phyloP scores from a whole-genome alignment of 345 rosid species.

The Linum tenue region DNA sequence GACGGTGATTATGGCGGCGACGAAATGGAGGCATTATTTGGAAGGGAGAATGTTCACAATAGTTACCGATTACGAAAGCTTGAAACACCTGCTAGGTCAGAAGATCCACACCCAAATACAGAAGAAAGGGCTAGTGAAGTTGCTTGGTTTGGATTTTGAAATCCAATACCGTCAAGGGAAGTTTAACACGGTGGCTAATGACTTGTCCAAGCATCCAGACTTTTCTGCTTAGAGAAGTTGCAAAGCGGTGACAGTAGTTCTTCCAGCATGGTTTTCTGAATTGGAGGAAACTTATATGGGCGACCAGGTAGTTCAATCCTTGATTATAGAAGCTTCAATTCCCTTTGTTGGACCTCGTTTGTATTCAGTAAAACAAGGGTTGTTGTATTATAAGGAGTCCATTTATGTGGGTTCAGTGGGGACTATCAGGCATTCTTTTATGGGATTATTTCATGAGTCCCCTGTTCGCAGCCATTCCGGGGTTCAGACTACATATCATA shows the following conservation, averaged over 20 bases:
- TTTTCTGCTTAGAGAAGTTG: neutral
- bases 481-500: neutral
- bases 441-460: neutral
- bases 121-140: neutral
- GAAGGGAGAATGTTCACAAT: neutral
- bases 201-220: neutral
- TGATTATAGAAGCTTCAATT: too few species aligned
- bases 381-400: neutral
- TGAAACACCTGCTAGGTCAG: neutral
- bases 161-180: neutral
- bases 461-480: neutral
- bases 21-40: neutral
- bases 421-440: neutral
- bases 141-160: neutral
- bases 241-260: neutral
- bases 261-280: neutral
- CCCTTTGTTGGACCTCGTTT: too few species aligned
- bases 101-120: neutral
- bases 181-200: neutral
- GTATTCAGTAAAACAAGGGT: neutral
- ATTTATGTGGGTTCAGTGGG: neutral
- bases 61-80: neutral
- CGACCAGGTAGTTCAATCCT: too few species aligned
- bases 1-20: neutral
- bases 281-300: neutral